Evolutionary conservation across 768 basidiomycete species (phyloP).

Genomic region (Dioszegia hungarica): DNA sequence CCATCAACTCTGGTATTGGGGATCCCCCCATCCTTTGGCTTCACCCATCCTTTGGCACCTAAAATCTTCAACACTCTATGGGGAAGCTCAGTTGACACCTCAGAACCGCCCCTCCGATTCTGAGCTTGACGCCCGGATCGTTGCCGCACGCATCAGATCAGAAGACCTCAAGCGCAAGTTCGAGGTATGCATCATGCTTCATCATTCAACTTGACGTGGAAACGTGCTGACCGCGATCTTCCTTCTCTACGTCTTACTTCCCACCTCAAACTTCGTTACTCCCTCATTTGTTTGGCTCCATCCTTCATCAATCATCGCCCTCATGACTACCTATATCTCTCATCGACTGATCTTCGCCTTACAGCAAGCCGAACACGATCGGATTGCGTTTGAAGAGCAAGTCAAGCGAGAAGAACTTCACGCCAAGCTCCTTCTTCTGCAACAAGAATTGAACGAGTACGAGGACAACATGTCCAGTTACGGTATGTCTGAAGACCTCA

Average conservation of each 20-base stretch:
- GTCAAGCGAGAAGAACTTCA: neutral
- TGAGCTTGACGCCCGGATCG: neutral
- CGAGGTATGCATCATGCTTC: slow-evolving; percentile 2
- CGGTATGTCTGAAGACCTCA: neutral
- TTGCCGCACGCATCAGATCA: neutral
- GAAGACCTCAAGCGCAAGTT: neutral
- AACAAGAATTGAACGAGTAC: neutral
- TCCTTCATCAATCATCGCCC: no score
- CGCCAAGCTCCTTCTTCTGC: neutral
- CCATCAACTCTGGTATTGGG: no score
- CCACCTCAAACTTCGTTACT: neutral
- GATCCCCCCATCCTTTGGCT: no score
- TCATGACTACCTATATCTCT: no score
- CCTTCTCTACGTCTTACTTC: neutral
- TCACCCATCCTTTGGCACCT: no score
- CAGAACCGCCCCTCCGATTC: neutral
- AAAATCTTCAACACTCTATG: no score
- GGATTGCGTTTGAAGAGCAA: neutral
- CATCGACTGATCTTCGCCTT: no score
- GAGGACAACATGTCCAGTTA: neutral
- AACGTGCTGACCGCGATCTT: neutral
- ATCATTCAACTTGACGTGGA: neutral
- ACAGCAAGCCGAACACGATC: neutral
- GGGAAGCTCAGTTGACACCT: no score
- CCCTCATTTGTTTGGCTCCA: neutral